Evolutionary conservation across 2,329 filamentous ascomycete genomes (phyloP).

Genomic region (Pleurostoma richardsiae): DNA sequence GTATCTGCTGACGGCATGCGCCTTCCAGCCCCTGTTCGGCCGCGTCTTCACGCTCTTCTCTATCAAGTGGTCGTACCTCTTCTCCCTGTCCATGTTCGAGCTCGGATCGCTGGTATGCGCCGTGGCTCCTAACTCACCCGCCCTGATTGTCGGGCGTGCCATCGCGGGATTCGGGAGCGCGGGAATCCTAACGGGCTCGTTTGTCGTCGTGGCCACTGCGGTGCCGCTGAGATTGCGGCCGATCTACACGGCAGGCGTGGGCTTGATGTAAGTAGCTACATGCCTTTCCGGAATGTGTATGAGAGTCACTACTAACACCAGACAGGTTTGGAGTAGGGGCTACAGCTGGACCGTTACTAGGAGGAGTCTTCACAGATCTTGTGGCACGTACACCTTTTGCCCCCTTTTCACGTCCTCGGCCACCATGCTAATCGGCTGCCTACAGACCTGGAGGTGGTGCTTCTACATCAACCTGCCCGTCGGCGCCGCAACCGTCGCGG

Average conservation of each 20-base stretch:
- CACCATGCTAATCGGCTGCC: slow-evolving; percentile 3
- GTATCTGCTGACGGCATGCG: slow-evolving; percentile 26
- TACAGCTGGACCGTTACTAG: slow-evolving; percentile 25
- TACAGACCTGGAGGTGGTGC: slow-evolving; percentile 33
- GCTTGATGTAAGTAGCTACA: slow-evolving; percentile 18
- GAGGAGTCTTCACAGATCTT: slow-evolving; percentile 29
- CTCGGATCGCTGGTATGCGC: slow-evolving; percentile 30
- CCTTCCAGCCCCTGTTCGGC: slow-evolving; percentile 26
- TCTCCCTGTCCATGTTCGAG: slow-evolving; percentile 22
- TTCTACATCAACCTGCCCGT: slow-evolving; percentile 36
- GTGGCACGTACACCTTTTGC: slow-evolving; percentile 15
- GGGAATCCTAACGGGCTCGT: slow-evolving; percentile 25
- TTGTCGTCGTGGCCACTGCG: slow-evolving; percentile 23
- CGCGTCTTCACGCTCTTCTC: slow-evolving; percentile 27
- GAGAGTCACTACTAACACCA: not conserved
- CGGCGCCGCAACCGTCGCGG: slow-evolving; percentile 23
- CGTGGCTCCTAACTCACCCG: slow-evolving; percentile 21
- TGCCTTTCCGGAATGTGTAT: not conserved
- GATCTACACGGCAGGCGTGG: slow-evolving; percentile 24
- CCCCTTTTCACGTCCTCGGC: not conserved
- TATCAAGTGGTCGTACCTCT: slow-evolving; percentile 21
- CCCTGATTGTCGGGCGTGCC: slow-evolving; percentile 29
- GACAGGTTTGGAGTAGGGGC: slow-evolving; percentile 27
- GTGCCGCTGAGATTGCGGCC: slow-evolving; percentile 22
- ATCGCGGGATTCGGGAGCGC: slow-evolving; percentile 29